These are phyloP conservation scores for Clarireedia hainanense DNA, from an alignment of 2,329 filamentous ascomycete species.

Conservation along the genomic window DNA sequence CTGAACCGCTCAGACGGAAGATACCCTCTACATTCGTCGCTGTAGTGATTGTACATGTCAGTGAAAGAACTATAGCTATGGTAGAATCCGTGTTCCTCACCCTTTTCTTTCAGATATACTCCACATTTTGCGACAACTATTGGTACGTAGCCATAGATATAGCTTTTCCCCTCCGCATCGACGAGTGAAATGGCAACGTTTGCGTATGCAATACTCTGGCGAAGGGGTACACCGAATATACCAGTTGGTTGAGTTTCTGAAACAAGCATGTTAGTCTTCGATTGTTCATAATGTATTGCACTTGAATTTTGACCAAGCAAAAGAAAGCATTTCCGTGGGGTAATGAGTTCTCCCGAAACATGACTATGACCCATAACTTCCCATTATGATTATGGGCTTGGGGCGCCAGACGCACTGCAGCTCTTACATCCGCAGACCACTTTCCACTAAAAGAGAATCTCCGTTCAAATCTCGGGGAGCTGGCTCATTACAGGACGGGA, in stretches of 20 bases:
- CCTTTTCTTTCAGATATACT: slow-evolving; percentile 95
- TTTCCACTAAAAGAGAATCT: background rate
- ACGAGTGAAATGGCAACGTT: slow-evolving; percentile 97
- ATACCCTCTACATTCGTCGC: slow-evolving; percentile 94
- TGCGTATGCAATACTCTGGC: slow-evolving; percentile 91
- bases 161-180: slow-evolving; percentile 86
- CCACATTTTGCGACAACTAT: slow-evolving; percentile 98
- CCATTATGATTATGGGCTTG: too few relatives aligned
- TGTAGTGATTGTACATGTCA: slow-evolving; percentile 33
- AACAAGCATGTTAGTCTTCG: slow-evolving; percentile 14
- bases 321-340: background rate
- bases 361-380: too few relatives aligned
- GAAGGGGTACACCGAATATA: slow-evolving; percentile 90
- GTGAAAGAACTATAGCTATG: background rate
- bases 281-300: background rate
- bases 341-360: too few relatives aligned
- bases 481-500: too few relatives aligned
- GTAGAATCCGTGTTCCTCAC: slow-evolving; percentile 41
- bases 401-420: slow-evolving; percentile 1
- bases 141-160: slow-evolving; percentile 97
- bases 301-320: background rate
- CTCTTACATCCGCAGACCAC: background rate
- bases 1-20: slow-evolving; percentile 89
- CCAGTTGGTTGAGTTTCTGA: slow-evolving; percentile 45
- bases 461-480: background rate